phyloP scores from a whole-genome alignment of 2,329 filamentous ascomycete species.

The Keithomyces neogunnii region DNA sequence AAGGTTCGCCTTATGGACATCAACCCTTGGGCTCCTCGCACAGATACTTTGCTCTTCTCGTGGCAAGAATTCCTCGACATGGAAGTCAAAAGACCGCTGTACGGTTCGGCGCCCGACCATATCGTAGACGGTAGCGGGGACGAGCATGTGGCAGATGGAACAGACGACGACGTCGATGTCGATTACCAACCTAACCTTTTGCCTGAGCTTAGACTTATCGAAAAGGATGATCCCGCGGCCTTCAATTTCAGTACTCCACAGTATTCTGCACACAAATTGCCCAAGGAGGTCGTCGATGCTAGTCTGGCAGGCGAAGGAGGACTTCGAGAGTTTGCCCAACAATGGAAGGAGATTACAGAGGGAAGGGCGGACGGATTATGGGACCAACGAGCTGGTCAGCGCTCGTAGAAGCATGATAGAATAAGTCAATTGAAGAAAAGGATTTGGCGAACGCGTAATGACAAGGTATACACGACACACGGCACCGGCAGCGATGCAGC shows the following conservation, averaged over 20 bases:
- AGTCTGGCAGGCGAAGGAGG: constrained; percentile 61
- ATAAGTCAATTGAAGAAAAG: neutral
- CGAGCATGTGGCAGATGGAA: constrained; percentile 28
- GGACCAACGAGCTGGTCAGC: constrained; percentile 20
- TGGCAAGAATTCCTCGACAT: constrained; percentile 81
- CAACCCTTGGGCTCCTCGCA: constrained; percentile 87
- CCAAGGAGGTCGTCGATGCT: constrained; percentile 79
- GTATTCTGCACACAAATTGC: constrained; percentile 92
- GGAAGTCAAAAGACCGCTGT: constrained; percentile 49
- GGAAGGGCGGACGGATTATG: constrained; percentile 31
- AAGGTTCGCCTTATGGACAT: constrained; percentile 84
- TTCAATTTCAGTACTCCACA: constrained; percentile 78
- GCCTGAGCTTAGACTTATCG: constrained; percentile 75
- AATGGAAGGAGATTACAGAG: constrained; percentile 58
- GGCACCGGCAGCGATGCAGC: no score
- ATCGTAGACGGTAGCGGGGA: constrained; percentile 26
- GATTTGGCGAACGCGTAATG: neutral
- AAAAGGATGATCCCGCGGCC: constrained; percentile 78
- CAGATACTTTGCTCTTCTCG: constrained; percentile 80
- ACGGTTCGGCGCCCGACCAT: constrained; percentile 32
- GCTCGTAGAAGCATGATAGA: neutral
- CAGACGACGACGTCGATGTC: constrained; percentile 29
- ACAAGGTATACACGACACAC: no score
- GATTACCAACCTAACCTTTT: constrained; percentile 50
- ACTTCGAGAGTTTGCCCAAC: constrained; percentile 69